Conservation (phyloP, 805 yeast species). For the Yarrowia keelungensis region DNA sequence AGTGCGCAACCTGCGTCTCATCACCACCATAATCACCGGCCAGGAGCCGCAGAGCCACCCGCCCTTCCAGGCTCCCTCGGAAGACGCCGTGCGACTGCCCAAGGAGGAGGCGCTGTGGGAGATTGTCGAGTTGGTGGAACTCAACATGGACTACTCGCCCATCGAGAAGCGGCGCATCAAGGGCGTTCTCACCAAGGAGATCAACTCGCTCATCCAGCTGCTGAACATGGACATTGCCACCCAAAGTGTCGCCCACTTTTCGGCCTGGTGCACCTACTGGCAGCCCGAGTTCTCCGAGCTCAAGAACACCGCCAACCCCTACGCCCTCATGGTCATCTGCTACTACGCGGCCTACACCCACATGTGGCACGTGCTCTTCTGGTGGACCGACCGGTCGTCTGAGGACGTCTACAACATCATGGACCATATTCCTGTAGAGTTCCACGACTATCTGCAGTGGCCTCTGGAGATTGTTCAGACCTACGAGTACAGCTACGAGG, state of each 20-base stretch:
- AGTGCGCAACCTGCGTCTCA: not conserved
- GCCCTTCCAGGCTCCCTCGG: constrained; percentile 1
- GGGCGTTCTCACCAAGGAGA: constrained; percentile 16
- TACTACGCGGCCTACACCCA: constrained; percentile 25
- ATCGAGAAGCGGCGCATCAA: constrained; percentile 2
- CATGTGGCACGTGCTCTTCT: constrained; percentile 33
- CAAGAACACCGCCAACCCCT: not conserved
- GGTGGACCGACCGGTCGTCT: constrained; percentile 15
- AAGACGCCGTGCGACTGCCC: constrained; percentile 5
- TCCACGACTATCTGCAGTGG: constrained; percentile 19
- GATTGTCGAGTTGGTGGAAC: constrained; percentile 15
- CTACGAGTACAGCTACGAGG: not conserved
- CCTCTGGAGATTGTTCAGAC: constrained; percentile 20
- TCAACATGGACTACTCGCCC: constrained; percentile 3
- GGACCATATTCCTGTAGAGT: constrained; percentile 10
- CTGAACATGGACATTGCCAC: constrained; percentile 2
- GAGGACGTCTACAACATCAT: constrained; percentile 11
- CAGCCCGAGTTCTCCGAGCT: constrained; percentile 11
- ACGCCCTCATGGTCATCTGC: constrained; percentile 17
- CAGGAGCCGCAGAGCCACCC: not conserved
- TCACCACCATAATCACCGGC: constrained; percentile 1
- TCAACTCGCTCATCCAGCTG: constrained; percentile 10
- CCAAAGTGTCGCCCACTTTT: constrained; percentile 2
- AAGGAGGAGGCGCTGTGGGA: constrained; percentile 28
- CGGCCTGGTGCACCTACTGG: constrained; percentile 33